Evolutionary conservation across 2,329 filamentous ascomycete genomes (phyloP), one percentile per base, ranked within the genome.

Genomic region (Coleophoma eucalyptorum): DNA sequence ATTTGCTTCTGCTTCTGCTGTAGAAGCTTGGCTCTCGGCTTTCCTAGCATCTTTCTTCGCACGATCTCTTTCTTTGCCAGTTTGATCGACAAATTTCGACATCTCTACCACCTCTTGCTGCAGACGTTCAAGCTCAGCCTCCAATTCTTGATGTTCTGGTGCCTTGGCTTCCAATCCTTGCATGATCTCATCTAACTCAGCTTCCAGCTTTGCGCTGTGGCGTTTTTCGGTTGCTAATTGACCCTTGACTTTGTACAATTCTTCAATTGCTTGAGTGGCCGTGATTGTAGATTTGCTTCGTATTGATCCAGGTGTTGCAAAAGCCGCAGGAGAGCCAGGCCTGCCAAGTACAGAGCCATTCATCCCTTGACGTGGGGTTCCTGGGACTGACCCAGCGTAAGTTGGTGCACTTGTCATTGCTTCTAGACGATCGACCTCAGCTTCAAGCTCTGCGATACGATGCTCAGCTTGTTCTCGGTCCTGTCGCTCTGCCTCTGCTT

Each of bases 141-240:
- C 85, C 16, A 96, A 74, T 59, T 97, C 92, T 55, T 96, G 86
- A 31, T 97, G 82, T 63, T 97, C 91, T 0, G 94, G 94, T 21
- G 87, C 85, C 66, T 89, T 92, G 20, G 86, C 86, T 67, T 99
- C 92, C 35, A 97, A 72, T 51, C 92, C 87, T 35, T 84, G 80
- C 52, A 97, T 82, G 74, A 97, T 89, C 52, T 94, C 89, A 57
- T 97, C 90, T 42, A 97, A 75, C 42, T 93, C 84, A 35, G 84
- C 80, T 16, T 82, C 80, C 11, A 97, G 81, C 63, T 90, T 83
- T 56, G 88, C 83, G 59, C 83, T 90, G 19, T 84, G 82, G 52
- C 88, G 80, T 64, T 86, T 85, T 67, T 96, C 89, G 3, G 78
- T 81, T 3, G 85, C 83, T 33, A 97, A 76, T 60, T 89, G 81